Percentiles rank a stretch among this genome's conserved stretches.
Evolutionary conservation across 2,329 filamentous ascomycete species (phyloP).

Genomic region (Aspergillus proliferans): DNA sequence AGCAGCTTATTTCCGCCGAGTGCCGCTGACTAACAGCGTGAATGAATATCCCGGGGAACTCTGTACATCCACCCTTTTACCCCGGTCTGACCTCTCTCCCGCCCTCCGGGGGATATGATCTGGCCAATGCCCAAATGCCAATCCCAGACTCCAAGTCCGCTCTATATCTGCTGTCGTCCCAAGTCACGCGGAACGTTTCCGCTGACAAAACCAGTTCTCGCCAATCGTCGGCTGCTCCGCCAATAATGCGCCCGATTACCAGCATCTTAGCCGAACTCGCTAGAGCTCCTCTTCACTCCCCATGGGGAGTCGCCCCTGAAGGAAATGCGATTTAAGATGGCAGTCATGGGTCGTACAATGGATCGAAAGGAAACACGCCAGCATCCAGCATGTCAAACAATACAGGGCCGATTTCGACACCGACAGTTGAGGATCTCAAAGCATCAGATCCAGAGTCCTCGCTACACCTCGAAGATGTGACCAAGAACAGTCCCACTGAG

Average conservation of each 20-base stretch:
- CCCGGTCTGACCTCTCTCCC: no score
- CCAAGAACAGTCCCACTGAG: neutral
- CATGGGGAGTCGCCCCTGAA: constrained; percentile 4
- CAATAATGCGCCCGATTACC: neutral
- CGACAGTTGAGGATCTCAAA: neutral
- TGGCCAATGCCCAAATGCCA: no score
- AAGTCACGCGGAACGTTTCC: constrained; percentile 26
- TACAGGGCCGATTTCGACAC: neutral
- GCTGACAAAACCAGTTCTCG: neutral
- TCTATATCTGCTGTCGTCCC: no score
- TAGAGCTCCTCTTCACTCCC: neutral
- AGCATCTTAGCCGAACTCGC: neutral
- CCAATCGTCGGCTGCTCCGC: neutral
- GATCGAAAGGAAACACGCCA: neutral
- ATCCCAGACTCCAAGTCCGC: no score
- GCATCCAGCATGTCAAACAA: no score
- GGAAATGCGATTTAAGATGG: neutral
- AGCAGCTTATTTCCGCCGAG: no score
- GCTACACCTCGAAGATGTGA: constrained; percentile 11
- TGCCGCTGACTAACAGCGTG: no score
- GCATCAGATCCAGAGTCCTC: constrained; percentile 3
- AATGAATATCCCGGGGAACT: no score
- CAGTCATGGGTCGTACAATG: neutral
- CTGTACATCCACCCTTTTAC: no score
- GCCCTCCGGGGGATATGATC: no score